These are phyloP conservation scores for Atalantia buxifolia DNA, from an alignment of 345 rosid species.

Conservation along the genomic window DNA sequence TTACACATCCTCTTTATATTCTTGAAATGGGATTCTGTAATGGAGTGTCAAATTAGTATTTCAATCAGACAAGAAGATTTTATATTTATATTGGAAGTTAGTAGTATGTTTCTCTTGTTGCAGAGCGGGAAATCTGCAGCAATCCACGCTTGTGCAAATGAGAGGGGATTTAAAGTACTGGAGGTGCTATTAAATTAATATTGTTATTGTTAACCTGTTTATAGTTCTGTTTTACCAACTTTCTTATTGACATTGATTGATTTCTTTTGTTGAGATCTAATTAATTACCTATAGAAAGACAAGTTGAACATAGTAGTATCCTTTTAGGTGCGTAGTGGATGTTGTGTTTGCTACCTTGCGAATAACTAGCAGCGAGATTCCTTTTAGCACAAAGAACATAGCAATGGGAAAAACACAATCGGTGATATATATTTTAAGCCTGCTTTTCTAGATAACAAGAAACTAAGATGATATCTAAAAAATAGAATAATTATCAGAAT, in stretches of 20 bases:
- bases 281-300: neutral
- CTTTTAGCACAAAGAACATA: neutral
- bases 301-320: neutral
- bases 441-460: neutral
- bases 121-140: constrained; percentile 99
- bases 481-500: neutral
- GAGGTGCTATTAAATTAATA: constrained; percentile 53
- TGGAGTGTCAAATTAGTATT: neutral
- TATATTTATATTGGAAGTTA: neutral
- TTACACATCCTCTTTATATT: neutral
- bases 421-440: neutral
- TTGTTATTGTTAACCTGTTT: constrained; percentile 11
- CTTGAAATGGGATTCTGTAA: neutral
- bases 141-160: constrained; percentile 87
- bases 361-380: neutral
- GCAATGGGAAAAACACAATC: neutral
- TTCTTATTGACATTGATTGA: neutral
- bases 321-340: neutral
- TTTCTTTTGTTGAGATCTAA: neutral
- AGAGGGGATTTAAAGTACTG: constrained; percentile 78
- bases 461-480: neutral
- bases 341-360: neutral
- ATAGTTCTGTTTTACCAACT: neutral
- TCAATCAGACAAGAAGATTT: constrained; percentile 1
- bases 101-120: constrained; percentile 16